Evolutionary conservation across 257 asterid species (phyloP), one percentile per base, ranked within the genome.

Genomic region (Lantana camara): DNA sequence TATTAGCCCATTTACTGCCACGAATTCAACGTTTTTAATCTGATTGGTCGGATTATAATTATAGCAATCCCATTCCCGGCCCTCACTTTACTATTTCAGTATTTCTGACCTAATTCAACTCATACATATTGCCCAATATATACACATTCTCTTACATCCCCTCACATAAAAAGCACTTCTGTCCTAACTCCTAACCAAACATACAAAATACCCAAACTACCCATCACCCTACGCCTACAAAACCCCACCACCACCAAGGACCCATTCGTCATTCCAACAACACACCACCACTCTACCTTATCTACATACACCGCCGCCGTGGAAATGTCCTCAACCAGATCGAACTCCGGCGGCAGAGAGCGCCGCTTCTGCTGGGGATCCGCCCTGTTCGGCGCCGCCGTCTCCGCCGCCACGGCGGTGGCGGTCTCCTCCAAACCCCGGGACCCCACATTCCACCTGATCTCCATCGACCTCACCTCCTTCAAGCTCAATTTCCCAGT

Each of bases 401-500:
- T 92, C 12, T 95, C 99, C 44, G 15, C 88, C 1, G 78, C 84
- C 1, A 66, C 86, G 17, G 72, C 83, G 27, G 16, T 75, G 0
- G 57, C 61, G 3, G 54, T 91, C 68, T 70, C 95, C 0, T 16
- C 85, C 0, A 87, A 71, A 76, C 99, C 99, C 0, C 82, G 91
- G 0, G 92, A 88, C 76, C 99, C 99, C 2, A 77, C 82, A 12
- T 87, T 93, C 77, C 94, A 88, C 78, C 77, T 94, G 16, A 76
- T 90, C 79, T 90, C 96, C 68, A 84, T 94, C 72, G 90, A 87
- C 44, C 84, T 90, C 7, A 88, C 95, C 45, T 88, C 99, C 55
- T 79, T 94, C 83, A 80, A 85, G 69, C 83, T 87, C 74, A 87
- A 84, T 47, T 92, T 92, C 91, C 98, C 98, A 0, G 65, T 74